Base-by-base conservation (phyloP, 2,329 filamentous ascomycete genomes). In the Exophiala bonariae region DNA sequence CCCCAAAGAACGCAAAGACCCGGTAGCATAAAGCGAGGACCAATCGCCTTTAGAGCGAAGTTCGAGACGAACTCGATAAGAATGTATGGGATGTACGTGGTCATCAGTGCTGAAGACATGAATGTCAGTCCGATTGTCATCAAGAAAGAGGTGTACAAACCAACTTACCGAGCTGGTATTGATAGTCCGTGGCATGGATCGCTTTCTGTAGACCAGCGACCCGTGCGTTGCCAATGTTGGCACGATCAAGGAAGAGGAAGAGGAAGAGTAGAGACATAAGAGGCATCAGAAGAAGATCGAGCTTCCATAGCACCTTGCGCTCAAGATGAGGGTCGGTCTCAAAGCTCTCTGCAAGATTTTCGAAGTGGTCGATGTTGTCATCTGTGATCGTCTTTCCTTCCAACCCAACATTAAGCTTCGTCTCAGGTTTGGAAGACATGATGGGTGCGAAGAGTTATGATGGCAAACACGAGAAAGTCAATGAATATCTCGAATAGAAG, bases 31-130 rank as follows among this genome's bases (percentile, higher is more conserved):
- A 18, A 43, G 17, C 42, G 36, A 4, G 40, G 43, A 5, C 44
- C 44, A n/a, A 44, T 28, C 58, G 83, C 84, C 42, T 85, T 66
- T 7, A 85, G 68, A 0, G 86, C 65, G 11, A 38, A 23, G 55
- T 86, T 85, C 52, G 78, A 81, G 2, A 82, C 82, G 9, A 85
- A 64, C 57, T 85, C 82, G 43, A 39, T 31, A 17, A 34, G 16
- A 19, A 49, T 39, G 31, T 49, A 49, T 9, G 47, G 47, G 19
- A 49, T 31, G 19, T 86, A 87, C 19, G 86, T 72, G 55, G 86
- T 80, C 3, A 80, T 87, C 4, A 95, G 74, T 2, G 45, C 45
- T 48, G 31, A 17, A 14, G 23, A 6, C 6, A 11, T 9, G 10
- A 22, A 9, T 17, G 16, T 14, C 30, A 22, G 6, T 18, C 18